Conservation (phyloP, 495 filamentous ascomycete species). For the Amniculicola lignicola region DNA sequence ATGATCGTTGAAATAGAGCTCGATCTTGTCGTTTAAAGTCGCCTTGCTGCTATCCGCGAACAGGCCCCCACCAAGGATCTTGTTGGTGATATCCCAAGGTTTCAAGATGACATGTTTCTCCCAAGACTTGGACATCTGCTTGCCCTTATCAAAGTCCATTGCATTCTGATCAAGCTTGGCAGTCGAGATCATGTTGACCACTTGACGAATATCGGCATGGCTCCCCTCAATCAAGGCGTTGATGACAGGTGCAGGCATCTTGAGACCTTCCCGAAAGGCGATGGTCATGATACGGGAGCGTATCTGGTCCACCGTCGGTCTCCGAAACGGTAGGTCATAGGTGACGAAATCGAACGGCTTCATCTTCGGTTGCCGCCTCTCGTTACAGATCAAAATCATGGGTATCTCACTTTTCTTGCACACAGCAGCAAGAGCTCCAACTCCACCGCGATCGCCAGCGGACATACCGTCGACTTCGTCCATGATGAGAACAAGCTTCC, state of each 20-base stretch:
- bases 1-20: slow-evolving; percentile 98
- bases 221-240: slow-evolving; percentile 94
- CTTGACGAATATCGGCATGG: slow-evolving; percentile 91
- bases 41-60: slow-evolving; percentile 76
- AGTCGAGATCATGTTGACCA: slow-evolving; percentile 97
- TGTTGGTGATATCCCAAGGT: slow-evolving; percentile 95
- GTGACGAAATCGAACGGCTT: slow-evolving; percentile 88
- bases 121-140: slow-evolving; percentile 94
- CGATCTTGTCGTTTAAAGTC: slow-evolving; percentile 93
- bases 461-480: slow-evolving; percentile 99
- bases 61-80: slow-evolving; percentile 83
- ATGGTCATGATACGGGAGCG: slow-evolving; percentile 89
- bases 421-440: slow-evolving; percentile 86
- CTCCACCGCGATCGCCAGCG: slow-evolving; percentile 91
- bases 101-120: slow-evolving; percentile 95
- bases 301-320: slow-evolving; percentile 84
- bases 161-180: slow-evolving; percentile 77
- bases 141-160: slow-evolving; percentile 78
- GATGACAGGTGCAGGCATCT: slow-evolving; percentile 80
- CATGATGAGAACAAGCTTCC: slow-evolving; percentile 95
- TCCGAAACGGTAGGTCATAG: slow-evolving; percentile 79
- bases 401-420: slow-evolving; percentile 94
- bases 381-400: slow-evolving; percentile 97
- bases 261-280: slow-evolving; percentile 85
- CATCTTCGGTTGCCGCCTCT: slow-evolving; percentile 91